phyloP scores from a whole-genome alignment of 257 asterid species.

The Solanum clarkiae region DNA sequence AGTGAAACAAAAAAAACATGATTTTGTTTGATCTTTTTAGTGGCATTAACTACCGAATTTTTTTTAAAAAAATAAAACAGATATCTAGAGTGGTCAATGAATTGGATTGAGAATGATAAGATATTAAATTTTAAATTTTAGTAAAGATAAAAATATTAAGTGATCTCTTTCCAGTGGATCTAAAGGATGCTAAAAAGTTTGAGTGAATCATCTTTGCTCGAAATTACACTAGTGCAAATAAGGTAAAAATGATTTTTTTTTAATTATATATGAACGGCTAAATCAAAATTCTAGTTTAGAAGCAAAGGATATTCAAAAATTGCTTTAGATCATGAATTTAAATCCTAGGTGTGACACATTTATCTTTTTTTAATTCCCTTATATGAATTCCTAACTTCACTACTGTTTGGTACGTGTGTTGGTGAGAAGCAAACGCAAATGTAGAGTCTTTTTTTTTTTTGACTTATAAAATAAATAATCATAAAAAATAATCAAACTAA shows the following conservation, averaged over 20 bases:
- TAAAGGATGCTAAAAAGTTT: not conserved
- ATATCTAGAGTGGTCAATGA: not conserved
- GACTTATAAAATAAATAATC: not conserved
- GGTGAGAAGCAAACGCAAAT: not conserved
- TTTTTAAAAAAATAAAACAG: not conserved
- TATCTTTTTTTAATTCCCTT: not conserved
- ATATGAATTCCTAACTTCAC: not conserved
- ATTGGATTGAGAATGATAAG: not conserved
- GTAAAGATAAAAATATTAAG: not conserved
- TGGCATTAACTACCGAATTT: not conserved
- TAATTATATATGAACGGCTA: not conserved
- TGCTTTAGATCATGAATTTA: not conserved
- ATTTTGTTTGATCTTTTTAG: too few relatives aligned
- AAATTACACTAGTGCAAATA: not conserved
- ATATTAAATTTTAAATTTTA: not conserved
- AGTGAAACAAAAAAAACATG: too few relatives aligned
- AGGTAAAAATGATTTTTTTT: not conserved
- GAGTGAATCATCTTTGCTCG: not conserved
- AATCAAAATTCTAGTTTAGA: not conserved
- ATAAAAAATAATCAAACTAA: not conserved
- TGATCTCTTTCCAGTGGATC: not conserved
- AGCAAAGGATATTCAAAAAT: not conserved
- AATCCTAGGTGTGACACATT: not conserved
- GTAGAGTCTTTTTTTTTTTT: not conserved
- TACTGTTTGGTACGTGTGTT: not conserved